Evolutionary conservation across 2,329 filamentous ascomycete genomes (phyloP).

Genomic region (Fusarium sambucinum): DNA sequence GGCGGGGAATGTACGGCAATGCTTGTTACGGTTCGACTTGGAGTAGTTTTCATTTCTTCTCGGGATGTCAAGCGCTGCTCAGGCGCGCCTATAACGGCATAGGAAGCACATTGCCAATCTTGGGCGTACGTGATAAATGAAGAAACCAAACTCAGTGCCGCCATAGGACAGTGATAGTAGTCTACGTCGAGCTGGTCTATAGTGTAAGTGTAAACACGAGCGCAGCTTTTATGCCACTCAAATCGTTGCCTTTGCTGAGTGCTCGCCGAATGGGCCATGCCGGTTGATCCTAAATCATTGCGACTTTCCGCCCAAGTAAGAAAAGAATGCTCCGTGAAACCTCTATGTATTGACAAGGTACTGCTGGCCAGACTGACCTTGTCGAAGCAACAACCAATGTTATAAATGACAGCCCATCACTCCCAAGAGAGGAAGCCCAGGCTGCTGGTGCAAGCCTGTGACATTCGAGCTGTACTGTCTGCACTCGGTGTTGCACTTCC

Average conservation of each 20-base stretch:
- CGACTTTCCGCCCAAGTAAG: neutral
- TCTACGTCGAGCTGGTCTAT: constrained; percentile 13
- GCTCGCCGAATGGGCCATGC: neutral
- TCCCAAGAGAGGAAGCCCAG: neutral
- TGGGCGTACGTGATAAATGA: constrained; percentile 21
- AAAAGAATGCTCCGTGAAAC: neutral
- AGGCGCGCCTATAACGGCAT: constrained; percentile 44
- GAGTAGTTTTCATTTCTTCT: constrained; percentile 31
- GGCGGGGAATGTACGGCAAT: constrained; percentile 11
- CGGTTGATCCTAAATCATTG: neutral
- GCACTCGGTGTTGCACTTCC: constrained; percentile 38
- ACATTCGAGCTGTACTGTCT: constrained; percentile 18
- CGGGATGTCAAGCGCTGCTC: neutral
- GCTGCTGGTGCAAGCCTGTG: constrained; percentile 12
- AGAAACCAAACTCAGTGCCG: constrained; percentile 27
- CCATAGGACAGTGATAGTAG: constrained; percentile 21
- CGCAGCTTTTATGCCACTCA: constrained; percentile 11
- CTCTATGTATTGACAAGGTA: neutral
- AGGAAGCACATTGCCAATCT: constrained; percentile 15
- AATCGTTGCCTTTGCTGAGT: neutral
- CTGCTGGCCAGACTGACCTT: neutral
- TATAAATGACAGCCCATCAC: neutral
- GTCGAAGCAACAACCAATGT: neutral
- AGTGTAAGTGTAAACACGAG: constrained; percentile 34
- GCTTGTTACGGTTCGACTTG: constrained; percentile 10